Percentiles rank a stretch among this genome's conserved stretches.
These are phyloP conservation scores for Crithidia bombi DNA, from an alignment of 208 protist species.

Conservation along the genomic window DNA sequence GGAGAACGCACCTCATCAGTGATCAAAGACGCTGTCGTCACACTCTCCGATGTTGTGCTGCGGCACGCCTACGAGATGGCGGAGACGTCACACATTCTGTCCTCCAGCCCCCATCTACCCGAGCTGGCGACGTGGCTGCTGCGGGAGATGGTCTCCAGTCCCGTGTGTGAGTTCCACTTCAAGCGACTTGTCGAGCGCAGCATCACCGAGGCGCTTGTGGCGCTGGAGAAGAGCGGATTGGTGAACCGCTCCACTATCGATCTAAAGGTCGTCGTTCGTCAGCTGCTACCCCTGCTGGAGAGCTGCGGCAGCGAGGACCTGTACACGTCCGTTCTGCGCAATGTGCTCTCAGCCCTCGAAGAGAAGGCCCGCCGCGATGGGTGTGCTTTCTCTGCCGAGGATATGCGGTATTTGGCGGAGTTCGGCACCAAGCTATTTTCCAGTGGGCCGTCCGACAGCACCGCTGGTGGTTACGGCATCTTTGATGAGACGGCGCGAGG, in stretches of 20 bases:
- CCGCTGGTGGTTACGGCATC: constrained; percentile 22
- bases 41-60: constrained; percentile 28
- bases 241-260: constrained; percentile 42
- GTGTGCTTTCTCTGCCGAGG: constrained; percentile 53
- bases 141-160: constrained; percentile 54
- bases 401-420: constrained; percentile 63
- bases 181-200: constrained; percentile 58
- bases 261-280: constrained; percentile 48
- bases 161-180: constrained; percentile 61
- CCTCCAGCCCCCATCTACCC: constrained; percentile 44
- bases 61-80: constrained; percentile 33
- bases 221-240: constrained; percentile 65
- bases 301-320: constrained; percentile 71
- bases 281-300: constrained; percentile 73
- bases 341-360: constrained; percentile 70
- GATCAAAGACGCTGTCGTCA: constrained; percentile 14
- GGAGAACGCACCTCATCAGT: background rate
- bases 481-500: constrained; percentile 61
- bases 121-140: constrained; percentile 80
- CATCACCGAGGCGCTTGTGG: constrained; percentile 49
- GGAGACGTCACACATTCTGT: constrained; percentile 41
- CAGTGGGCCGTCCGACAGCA: constrained; percentile 27
- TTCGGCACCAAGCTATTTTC: constrained; percentile 75
- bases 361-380: constrained; percentile 61
- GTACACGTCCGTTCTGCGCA: constrained; percentile 61